These are phyloP conservation scores for Zanthoxylum bungeanum DNA, from an alignment of 345 rosid genomes.

Conservation along the genomic window DNA sequence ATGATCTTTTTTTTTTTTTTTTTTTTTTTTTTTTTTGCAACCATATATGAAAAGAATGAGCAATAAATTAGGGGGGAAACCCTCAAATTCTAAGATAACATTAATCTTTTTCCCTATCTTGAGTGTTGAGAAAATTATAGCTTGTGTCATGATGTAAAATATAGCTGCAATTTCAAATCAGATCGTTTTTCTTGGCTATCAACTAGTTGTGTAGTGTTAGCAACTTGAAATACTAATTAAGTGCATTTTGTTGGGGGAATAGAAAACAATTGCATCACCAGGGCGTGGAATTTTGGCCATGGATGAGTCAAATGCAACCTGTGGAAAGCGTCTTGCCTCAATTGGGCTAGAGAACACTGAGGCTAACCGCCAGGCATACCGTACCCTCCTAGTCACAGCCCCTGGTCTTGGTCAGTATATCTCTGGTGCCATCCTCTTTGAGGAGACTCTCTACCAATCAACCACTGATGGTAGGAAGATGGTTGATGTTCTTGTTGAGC, in stretches of 20 bases:
- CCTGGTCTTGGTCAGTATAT: constrained; percentile 33
- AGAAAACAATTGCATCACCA: constrained; percentile 43
- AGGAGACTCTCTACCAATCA: constrained; percentile 43
- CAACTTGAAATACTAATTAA: no score
- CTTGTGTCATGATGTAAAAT: no score
- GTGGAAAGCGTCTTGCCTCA: constrained; percentile 38
- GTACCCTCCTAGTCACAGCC: constrained; percentile 31
- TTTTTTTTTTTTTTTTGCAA: no score
- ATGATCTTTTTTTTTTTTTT: no score
- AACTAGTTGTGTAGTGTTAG: no score
- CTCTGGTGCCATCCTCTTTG: constrained; percentile 42
- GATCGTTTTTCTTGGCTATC: no score
- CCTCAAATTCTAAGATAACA: no score
- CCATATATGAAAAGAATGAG: no score
- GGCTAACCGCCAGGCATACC: constrained; percentile 36
- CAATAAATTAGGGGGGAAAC: no score
- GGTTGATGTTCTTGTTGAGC: constrained; percentile 33
- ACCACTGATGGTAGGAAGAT: constrained; percentile 31
- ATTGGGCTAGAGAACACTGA: constrained; percentile 42
- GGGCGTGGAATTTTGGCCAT: constrained; percentile 38
- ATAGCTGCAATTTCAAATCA: no score
- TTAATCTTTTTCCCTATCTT: no score
- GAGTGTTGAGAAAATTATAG: no score
- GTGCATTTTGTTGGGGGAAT: background rate
- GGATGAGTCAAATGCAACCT: constrained; percentile 39